Evolutionary conservation across 1,284 basidiomycete species (phyloP), one percentile per base, ranked within the genome.

Genomic region (Abortiporus biennis): DNA sequence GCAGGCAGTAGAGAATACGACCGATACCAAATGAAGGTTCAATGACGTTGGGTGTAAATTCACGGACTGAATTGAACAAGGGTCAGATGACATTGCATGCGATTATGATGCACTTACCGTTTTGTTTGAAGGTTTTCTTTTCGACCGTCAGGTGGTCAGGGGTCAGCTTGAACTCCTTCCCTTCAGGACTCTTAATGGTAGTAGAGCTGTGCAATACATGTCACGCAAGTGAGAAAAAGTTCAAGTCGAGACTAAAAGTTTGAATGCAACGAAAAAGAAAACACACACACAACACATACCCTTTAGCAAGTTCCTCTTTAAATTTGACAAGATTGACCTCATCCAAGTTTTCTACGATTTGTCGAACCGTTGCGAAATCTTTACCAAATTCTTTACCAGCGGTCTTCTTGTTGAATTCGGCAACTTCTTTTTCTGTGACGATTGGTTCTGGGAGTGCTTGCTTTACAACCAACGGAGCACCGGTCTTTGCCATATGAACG

Each of bases 1-100:
- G 80, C 40, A 98, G 71, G 27, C 84, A 84, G 66, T 98, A 98
- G 37, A 98, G 75, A 58, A 99, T 97, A 46, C 95, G 90, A 45
- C 95, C 95, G 54, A 99, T 83, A 54, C 96, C 95, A 65, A 98
- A 98, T 15, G 96, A 99, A 21, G 95, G 95, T 65, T 98, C 95
- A 60, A 98, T 96, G 63, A 99, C 95, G 67, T 98, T 98, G 36
- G 95, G 95, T 37, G 83, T 92, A 65, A 80, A 98, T 66, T 97
- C 94, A 55, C 95, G 89, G 50, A 92, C 92, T 91, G 57, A 50
- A 57, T 52, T 37, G 38, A 19, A 17, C 17, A 30, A 4, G 25
- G 22, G 55, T 61, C 57, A 61, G 55, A 56, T 61, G 59, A 61
- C 47, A 40, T 41, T 42, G 41, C 46, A 43, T 44, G 43, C 43